Percentiles rank a stretch among this genome's conserved stretches.
These are phyloP conservation scores for Hypoxylon sp. DNA, from an alignment of 2,329 filamentous ascomycete genomes.

Conservation along the genomic window DNA sequence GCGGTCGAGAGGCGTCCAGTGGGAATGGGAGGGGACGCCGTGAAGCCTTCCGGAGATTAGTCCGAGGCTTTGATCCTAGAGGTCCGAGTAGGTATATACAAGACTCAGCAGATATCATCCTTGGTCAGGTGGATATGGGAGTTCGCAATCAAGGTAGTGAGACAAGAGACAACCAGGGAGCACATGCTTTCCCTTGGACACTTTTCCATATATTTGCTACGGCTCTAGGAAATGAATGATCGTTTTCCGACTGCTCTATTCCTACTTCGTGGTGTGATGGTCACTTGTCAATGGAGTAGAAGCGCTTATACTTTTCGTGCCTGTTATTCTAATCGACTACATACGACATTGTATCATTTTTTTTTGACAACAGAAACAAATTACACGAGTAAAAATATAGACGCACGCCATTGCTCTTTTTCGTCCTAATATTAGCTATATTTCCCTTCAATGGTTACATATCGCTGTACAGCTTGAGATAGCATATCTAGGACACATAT, in stretches of 20 bases:
- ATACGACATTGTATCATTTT: background rate
- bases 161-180: slow-evolving; percentile 10
- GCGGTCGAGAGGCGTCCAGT: slow-evolving; percentile 14
- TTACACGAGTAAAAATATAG: background rate
- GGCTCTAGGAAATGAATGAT: slow-evolving; percentile 37
- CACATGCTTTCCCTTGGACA: slow-evolving; percentile 11
- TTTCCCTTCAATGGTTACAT: background rate
- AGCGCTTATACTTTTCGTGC: background rate
- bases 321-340: background rate
- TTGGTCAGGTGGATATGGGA: slow-evolving; percentile 19
- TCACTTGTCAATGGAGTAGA: background rate
- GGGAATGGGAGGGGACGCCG: slow-evolving; percentile 9
- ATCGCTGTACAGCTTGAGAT: background rate
- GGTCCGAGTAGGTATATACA: background rate
- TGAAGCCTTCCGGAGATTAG: background rate
- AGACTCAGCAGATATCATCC: slow-evolving; percentile 20
- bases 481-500: background rate
- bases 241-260: slow-evolving; percentile 18
- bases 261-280: background rate
- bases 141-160: slow-evolving; percentile 1
- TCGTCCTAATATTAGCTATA: background rate
- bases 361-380: background rate
- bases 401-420: background rate
- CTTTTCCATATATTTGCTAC: slow-evolving; percentile 17
- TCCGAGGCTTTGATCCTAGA: slow-evolving; percentile 18